Percentiles rank a stretch among this genome's conserved stretches.
Conservation (phyloP, 2,329 filamentous ascomycete genomes). For the Claviceps paspali region DNA sequence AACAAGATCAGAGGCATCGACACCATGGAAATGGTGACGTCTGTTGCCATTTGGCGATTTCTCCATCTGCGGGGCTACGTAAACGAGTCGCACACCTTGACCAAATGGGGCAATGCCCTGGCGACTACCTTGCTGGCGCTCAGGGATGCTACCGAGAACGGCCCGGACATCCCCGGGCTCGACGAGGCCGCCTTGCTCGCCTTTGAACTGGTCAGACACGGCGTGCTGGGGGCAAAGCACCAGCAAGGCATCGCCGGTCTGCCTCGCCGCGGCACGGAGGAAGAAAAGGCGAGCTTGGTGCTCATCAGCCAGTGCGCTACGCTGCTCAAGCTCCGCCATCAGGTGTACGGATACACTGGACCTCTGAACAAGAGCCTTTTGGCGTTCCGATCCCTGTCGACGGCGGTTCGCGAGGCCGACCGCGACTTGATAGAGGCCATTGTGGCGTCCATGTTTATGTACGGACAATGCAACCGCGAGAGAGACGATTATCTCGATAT, state of each 20-base stretch:
- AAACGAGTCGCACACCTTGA: constrained; percentile 62
- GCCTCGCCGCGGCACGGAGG: constrained; percentile 42
- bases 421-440: constrained; percentile 77
- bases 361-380: constrained; percentile 83
- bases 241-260: constrained; percentile 39
- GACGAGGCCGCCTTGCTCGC: constrained; percentile 72
- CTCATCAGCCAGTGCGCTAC: constrained; percentile 79
- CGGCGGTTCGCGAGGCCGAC: constrained; percentile 61
- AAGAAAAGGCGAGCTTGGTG: constrained; percentile 63
- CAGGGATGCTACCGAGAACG: constrained; percentile 33
- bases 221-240: constrained; percentile 58
- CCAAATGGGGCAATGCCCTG: constrained; percentile 69
- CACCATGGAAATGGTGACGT: constrained; percentile 47
- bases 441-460: constrained; percentile 64
- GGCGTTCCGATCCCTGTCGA: constrained; percentile 70
- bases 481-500: constrained; percentile 52
- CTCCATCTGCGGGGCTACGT: constrained; percentile 80
- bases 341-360: constrained; percentile 81
- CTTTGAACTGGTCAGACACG: constrained; percentile 70
- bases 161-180: constrained; percentile 31
- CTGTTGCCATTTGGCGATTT: constrained; percentile 74
- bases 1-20: constrained; percentile 47
- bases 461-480: constrained; percentile 60
- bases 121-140: constrained; percentile 51
- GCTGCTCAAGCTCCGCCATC: constrained; percentile 67